These are phyloP conservation scores for Pseudofabraea citricarpa DNA, from an alignment of 2,329 filamentous ascomycete genomes.

Conservation along the genomic window DNA sequence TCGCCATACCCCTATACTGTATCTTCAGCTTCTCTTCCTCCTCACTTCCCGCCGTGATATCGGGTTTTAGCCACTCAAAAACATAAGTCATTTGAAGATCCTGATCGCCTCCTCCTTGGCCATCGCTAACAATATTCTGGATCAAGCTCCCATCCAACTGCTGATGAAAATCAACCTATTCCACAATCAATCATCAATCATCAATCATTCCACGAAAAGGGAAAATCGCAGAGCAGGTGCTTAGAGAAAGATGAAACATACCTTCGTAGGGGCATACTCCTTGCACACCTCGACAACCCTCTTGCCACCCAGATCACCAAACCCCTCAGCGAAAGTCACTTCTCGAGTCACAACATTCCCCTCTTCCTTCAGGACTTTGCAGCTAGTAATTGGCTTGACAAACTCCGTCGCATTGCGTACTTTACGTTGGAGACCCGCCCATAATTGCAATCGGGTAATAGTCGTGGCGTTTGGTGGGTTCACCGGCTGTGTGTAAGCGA, in stretches of 20 bases:
- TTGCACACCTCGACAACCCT: conserved; percentile 5
- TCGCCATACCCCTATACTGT: neutral
- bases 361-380: conserved; percentile 9
- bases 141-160: conserved; percentile 18
- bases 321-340: conserved; percentile 5
- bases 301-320: neutral
- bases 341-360: conserved; percentile 7
- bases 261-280: neutral
- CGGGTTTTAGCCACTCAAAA: conserved; percentile 41
- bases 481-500: conserved; percentile 32
- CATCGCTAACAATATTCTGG: conserved; percentile 28
- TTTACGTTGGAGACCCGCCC: conserved; percentile 28
- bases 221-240: neutral
- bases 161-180: conserved; percentile 8
- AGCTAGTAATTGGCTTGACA: conserved; percentile 15
- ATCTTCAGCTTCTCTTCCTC: neutral
- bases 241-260: neutral
- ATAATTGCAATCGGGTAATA: conserved; percentile 31
- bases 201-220: neutral
- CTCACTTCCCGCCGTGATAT: conserved; percentile 26
- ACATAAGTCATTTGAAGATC: conserved; percentile 35
- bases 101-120: conserved; percentile 17
- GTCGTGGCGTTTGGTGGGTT: conserved; percentile 28
- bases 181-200: neutral
- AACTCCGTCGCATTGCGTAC: conserved; percentile 23